phyloP scores from a whole-genome alignment of 176 grass and related monocot species.

The Calamus simplicifolius region DNA sequence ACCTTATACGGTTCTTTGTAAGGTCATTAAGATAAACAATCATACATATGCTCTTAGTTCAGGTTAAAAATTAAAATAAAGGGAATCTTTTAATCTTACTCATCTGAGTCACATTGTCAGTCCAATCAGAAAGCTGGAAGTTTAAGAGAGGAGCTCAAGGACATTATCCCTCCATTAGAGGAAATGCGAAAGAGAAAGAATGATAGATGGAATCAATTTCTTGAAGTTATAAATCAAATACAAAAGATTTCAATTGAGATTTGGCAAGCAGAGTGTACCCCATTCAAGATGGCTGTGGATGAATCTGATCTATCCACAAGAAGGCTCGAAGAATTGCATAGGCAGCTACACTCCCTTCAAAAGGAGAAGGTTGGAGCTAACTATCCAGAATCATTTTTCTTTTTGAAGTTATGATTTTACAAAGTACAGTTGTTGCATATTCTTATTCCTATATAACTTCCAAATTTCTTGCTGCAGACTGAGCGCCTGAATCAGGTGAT shows the following conservation, averaged over 20 bases:
- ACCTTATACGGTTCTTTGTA: too few relatives aligned
- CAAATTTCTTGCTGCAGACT: neutral
- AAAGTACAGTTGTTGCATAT: too few relatives aligned
- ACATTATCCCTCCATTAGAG: conserved; percentile 58
- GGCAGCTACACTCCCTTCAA: conserved; percentile 46
- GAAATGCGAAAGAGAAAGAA: conserved; percentile 69
- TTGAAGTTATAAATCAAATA: conserved; percentile 65
- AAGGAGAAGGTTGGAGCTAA: conserved; percentile 53
- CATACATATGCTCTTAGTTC: too few relatives aligned
- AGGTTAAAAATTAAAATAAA: too few relatives aligned
- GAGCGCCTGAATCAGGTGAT: conserved; percentile 15
- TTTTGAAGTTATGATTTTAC: too few relatives aligned
- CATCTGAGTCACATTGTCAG: conserved; percentile 15
- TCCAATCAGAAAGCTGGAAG: conserved; percentile 48
- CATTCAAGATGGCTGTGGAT: conserved; percentile 35
- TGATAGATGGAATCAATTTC: conserved; percentile 76
- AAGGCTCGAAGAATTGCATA: conserved; percentile 65
- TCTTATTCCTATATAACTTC: neutral
- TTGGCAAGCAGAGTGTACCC: conserved; percentile 22
- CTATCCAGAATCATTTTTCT: neutral
- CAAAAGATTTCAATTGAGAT: conserved; percentile 68
- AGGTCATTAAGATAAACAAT: too few relatives aligned
- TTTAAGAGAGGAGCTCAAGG: conserved; percentile 59
- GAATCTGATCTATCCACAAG: conserved; percentile 57
- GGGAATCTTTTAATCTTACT: too few relatives aligned